Evolutionary conservation across 164 flowering plant genomes (phyloP).

Genomic region (Chimonanthus salicifolius): DNA sequence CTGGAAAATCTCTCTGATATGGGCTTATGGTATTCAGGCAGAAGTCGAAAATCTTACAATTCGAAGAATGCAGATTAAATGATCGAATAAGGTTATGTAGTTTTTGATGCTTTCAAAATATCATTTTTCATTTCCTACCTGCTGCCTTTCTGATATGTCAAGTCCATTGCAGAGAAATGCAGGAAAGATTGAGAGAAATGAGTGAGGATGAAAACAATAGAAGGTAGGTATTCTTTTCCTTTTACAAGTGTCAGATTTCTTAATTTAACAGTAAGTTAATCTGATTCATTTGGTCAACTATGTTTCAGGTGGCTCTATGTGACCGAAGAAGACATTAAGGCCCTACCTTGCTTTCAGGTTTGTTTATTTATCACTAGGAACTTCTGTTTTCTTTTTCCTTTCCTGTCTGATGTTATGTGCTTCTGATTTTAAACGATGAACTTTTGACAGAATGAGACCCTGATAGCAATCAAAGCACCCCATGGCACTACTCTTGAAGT

Average conservation of each 20-base stretch:
- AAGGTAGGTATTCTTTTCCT: constrained; percentile 35
- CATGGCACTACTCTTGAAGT: constrained; percentile 97
- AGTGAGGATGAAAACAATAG: constrained; percentile 88
- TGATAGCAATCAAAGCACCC: constrained; percentile 96
- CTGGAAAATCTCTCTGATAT: background rate
- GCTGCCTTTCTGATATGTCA: constrained; percentile 18
- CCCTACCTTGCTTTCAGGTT: constrained; percentile 90
- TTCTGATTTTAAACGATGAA: constrained; percentile 8
- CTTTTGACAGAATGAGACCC: constrained; percentile 67
- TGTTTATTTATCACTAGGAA: constrained; percentile 4
- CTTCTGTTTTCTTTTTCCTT: background rate
- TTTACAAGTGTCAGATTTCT: background rate
- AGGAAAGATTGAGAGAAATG: constrained; percentile 75
- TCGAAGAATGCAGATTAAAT: constrained; percentile 73
- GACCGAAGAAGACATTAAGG: constrained; percentile 89
- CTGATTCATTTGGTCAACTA: background rate
- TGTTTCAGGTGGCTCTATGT: constrained; percentile 82
- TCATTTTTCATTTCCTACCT: background rate
- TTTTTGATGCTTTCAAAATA: background rate
- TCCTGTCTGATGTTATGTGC: background rate
- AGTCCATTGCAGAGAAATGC: constrained; percentile 69
- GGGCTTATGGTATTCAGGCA: constrained; percentile 38
- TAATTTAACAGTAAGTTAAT: background rate
- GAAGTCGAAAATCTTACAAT: constrained; percentile 68
- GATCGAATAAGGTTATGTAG: constrained; percentile 47